Evolutionary conservation across 2,329 filamentous ascomycete genomes (phyloP).

Genomic region (Stagonosporopsis rhizophila): DNA sequence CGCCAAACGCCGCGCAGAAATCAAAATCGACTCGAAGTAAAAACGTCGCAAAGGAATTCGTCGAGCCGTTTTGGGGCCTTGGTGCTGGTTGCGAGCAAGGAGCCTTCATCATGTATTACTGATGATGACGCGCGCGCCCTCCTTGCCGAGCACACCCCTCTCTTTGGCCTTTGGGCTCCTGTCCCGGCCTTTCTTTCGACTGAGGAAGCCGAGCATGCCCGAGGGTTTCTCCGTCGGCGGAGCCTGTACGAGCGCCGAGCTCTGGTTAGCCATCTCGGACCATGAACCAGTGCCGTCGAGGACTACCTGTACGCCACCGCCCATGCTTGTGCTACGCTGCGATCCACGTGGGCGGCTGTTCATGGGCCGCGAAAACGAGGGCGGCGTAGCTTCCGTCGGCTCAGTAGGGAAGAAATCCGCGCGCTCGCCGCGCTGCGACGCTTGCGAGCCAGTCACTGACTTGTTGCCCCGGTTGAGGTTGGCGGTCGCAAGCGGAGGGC

Average conservation of each 20-base stretch:
- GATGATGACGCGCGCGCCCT: slow-evolving; percentile 75
- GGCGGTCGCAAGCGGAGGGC: slow-evolving; percentile 51
- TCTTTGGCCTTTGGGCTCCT: slow-evolving; percentile 95
- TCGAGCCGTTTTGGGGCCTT: slow-evolving; percentile 23
- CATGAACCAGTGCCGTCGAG: slow-evolving; percentile 88
- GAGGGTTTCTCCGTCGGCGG: slow-evolving; percentile 60
- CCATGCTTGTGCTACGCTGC: slow-evolving; percentile 75
- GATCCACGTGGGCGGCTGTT: slow-evolving; percentile 62
- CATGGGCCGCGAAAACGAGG: slow-evolving; percentile 50
- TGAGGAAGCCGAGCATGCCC: slow-evolving; percentile 90
- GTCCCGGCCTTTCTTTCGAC: slow-evolving; percentile 85
- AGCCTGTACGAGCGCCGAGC: slow-evolving; percentile 68
- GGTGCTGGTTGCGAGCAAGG: no score
- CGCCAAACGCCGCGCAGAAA: slow-evolving; percentile 40
- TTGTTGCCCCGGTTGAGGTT: slow-evolving; percentile 25
- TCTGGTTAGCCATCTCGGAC: slow-evolving; percentile 88
- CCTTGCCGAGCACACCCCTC: slow-evolving; percentile 90
- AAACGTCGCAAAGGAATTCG: slow-evolving; percentile 39
- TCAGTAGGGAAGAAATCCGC: slow-evolving; percentile 47
- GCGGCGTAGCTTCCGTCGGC: slow-evolving; percentile 33
- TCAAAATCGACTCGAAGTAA: slow-evolving; percentile 30
- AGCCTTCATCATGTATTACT: slow-evolving; percentile 47
- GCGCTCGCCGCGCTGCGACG: slow-evolving; percentile 45
- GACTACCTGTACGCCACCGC: slow-evolving; percentile 88
- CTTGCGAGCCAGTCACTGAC: slow-evolving; percentile 37